Conservation (phyloP, 1,284 basidiomycete species). For the Melampsora americana region DNA sequence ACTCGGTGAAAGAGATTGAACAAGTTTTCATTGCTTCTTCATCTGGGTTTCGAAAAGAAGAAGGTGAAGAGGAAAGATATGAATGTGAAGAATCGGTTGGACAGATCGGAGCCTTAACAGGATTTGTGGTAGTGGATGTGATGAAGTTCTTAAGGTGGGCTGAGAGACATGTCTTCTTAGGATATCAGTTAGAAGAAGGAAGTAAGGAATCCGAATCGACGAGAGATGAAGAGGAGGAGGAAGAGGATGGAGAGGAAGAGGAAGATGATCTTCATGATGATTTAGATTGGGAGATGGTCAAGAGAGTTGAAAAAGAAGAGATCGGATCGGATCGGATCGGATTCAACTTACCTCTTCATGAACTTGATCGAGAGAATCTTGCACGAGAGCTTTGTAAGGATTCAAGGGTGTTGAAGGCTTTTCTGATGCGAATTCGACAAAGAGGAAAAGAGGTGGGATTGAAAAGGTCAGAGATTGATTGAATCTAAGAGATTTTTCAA, state of each 20-base stretch:
- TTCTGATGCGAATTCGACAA: slow-evolving; percentile 4
- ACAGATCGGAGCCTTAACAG: slow-evolving; percentile 6
- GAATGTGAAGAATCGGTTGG: not conserved
- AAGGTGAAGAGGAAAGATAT: not conserved
- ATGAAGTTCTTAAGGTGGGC: slow-evolving; percentile 19
- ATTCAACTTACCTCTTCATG: not conserved
- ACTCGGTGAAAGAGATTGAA: slow-evolving; percentile 10
- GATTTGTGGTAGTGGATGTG: slow-evolving; percentile 22
- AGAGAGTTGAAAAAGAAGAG: not conserved
- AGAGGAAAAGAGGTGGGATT: slow-evolving; percentile 16
- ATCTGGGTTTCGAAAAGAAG: not conserved
- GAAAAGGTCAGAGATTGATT: slow-evolving; percentile 15
- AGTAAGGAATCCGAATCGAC: not conserved
- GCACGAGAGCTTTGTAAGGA: slow-evolving; percentile 13
- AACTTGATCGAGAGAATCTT: not conserved
- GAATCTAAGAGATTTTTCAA: not conserved
- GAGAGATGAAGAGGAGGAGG: not conserved
- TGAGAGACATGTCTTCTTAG: not conserved
- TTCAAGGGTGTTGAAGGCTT: slow-evolving; percentile 14
- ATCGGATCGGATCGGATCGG: not conserved
- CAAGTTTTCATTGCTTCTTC: slow-evolving; percentile 31
- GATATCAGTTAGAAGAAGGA: not conserved
- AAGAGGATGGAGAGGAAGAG: not conserved
- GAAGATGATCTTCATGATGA: too few species aligned
- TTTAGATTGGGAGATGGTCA: too few species aligned